Conservation (phyloP, 345 rosid species). For the Erodium maritimum region DNA sequence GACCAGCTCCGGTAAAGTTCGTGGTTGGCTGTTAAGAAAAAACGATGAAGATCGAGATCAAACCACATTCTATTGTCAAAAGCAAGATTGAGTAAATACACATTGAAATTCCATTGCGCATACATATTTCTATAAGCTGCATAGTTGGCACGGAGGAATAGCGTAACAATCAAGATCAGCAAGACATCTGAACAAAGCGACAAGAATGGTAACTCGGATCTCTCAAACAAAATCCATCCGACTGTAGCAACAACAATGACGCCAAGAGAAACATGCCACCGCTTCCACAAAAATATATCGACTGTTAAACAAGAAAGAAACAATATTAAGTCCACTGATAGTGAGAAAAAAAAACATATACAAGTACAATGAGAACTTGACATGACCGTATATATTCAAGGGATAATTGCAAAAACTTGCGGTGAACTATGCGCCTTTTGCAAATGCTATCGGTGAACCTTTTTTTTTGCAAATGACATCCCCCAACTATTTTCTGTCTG, state of each 20-base stretch:
- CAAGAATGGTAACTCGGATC: conserved; percentile 68
- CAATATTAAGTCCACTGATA: too few species aligned
- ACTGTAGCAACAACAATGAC: conserved; percentile 62
- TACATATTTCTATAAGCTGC: conserved; percentile 55
- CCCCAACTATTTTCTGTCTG: too few species aligned
- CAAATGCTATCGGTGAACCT: too few species aligned
- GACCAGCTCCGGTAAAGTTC: conserved; percentile 61
- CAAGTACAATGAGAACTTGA: too few species aligned
- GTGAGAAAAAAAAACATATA: too few species aligned
- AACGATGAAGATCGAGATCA: not conserved
- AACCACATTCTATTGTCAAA: not conserved
- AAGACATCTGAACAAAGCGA: conserved; percentile 72
- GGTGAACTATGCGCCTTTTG: too few species aligned
- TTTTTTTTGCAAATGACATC: too few species aligned
- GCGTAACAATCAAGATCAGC: conserved; percentile 40
- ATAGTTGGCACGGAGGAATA: conserved; percentile 47
- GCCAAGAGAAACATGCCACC: conserved; percentile 43
- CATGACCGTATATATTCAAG: too few species aligned
- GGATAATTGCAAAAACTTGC: too few species aligned
- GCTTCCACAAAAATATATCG: conserved; percentile 75
- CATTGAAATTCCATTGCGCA: conserved; percentile 1
- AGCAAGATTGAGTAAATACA: conserved; percentile 1
- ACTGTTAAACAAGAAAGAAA: conserved; percentile 30
- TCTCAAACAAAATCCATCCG: conserved; percentile 71
- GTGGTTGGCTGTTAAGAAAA: conserved; percentile 25